phyloP scores from a whole-genome alignment of 805 yeast species.

The Starmerella roubikii region DNA sequence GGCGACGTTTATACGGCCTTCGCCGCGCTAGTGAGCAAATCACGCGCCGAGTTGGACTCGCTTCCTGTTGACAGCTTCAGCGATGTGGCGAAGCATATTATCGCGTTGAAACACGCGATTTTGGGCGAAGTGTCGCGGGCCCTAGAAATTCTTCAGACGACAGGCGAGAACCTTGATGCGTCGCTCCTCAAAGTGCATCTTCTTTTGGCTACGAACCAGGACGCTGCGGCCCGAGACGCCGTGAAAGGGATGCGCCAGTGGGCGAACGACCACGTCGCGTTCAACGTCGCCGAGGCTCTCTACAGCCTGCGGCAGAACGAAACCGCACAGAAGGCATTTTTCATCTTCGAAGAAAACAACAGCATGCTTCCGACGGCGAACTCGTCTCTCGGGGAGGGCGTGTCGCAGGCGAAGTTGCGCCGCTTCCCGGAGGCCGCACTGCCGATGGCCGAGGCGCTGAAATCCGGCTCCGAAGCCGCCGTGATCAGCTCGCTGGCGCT shows the following conservation, averaged over 20 bases:
- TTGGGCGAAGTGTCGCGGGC: conserved; percentile 34
- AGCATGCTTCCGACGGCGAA: conserved; percentile 31
- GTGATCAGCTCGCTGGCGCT: conserved; percentile 53
- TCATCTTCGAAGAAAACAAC: conserved; percentile 51
- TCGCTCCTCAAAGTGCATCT: conserved; percentile 28
- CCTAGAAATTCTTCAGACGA: conserved; percentile 27
- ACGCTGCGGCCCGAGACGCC: conserved; percentile 36
- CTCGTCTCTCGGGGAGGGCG: conserved; percentile 50
- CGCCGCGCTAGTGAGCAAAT: conserved; percentile 21
- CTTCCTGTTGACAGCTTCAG: conserved; percentile 14
- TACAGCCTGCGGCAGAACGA: conserved; percentile 31
- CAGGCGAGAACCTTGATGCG: conserved; percentile 31
- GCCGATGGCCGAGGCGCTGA: conserved; percentile 29
- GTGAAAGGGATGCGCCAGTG: conserved; percentile 34
- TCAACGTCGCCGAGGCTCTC: conserved; percentile 72
- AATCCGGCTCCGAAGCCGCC: conserved; percentile 28
- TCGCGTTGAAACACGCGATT: conserved; percentile 31
- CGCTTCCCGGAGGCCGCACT: conserved; percentile 75
- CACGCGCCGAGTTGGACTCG: conserved; percentile 18
- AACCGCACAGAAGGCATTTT: conserved; percentile 30
- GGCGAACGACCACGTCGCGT: conserved; percentile 59
- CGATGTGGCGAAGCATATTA: conserved; percentile 29
- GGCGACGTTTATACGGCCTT: conserved; percentile 21
- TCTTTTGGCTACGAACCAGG: conserved; percentile 30
- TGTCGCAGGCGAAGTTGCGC: conserved; percentile 62